Evolutionary conservation across 2,329 filamentous ascomycete species (phyloP), one percentile per base, ranked within the genome.

Genomic region (Chaetomium sp.): DNA sequence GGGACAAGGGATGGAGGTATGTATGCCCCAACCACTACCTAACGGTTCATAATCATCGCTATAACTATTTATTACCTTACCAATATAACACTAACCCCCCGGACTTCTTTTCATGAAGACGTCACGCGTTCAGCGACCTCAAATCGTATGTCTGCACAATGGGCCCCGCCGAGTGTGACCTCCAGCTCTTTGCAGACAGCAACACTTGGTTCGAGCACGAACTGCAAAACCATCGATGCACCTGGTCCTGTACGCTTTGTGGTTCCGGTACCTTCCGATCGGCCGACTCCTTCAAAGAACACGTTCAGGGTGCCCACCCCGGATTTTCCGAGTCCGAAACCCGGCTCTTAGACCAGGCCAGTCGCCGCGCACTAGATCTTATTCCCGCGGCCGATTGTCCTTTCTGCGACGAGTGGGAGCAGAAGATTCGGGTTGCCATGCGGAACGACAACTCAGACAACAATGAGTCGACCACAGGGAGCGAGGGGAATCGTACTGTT

Each of bases 81-180:
- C 19, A 27, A 27, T 27, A 27, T 27, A 27, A 27, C 19, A 27
- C 19, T 27, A 27, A 27, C 19, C 19, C 19, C 19, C 19, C 19
- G 19, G 2, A 27, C 19, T 27, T 27, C 19, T 3, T 27, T 27
- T 27, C 19, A 27, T 27, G 19, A 27, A 4, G 19, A 54, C 33
- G 34, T 38, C 68, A 72, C 55, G 66, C 70, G 3, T 67, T 69
- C n/a, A 58, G 59, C 10, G 69, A 71, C 48, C 59, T 71, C 2
- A 67, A 64, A 57, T 63, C 69, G 14, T 71, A 70, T 45, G 63
- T 71, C 0, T 71, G 70, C 59, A 71, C 70, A 9, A 66, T 67
- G 43, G 58, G 66, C 5, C 50, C 49, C 6, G 11, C 19, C 41
- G 62, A 63, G 36, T 71, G 70, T 38, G 58, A 66, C 1, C 38